These are phyloP conservation scores for Lasiosphaeria miniovina DNA, from an alignment of 495 filamentous ascomycete genomes.

Conservation along the genomic window DNA sequence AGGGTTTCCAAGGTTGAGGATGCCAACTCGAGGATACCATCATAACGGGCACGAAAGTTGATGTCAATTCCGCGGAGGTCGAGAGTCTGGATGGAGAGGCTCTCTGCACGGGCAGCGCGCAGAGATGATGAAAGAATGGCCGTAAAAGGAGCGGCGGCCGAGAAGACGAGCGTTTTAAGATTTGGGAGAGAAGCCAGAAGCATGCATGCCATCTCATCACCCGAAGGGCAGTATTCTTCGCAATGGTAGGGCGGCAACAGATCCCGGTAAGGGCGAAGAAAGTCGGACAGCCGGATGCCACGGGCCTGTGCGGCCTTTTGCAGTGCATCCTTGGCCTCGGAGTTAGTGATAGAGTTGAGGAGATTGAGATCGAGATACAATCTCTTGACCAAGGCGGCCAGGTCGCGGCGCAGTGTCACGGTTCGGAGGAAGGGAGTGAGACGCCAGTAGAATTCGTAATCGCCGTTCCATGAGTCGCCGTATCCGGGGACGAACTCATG, in stretches of 20 bases:
- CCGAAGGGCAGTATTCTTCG: constrained; percentile 6
- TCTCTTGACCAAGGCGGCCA: neutral
- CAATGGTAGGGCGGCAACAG: neutral
- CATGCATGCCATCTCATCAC: constrained; percentile 14
- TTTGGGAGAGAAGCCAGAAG: constrained; percentile 19
- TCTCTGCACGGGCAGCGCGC: constrained; percentile 16
- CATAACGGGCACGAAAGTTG: neutral
- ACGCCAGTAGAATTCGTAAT: constrained; percentile 13
- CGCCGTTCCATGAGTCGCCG: constrained; percentile 6
- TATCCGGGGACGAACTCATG: constrained; percentile 21
- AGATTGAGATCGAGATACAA: neutral
- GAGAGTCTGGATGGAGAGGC: constrained; percentile 17
- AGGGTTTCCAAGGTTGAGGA: constrained; percentile 14
- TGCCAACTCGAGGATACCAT: constrained; percentile 19
- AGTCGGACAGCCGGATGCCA: constrained; percentile 16
- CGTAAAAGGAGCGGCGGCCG: neutral
- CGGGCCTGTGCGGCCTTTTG: constrained; percentile 10
- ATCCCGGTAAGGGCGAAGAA: constrained; percentile 15
- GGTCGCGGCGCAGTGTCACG: neutral
- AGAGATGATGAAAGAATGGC: constrained; percentile 15
- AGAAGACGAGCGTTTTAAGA: constrained; percentile 9
- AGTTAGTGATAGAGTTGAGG: neutral
- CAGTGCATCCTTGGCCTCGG: constrained; percentile 6
- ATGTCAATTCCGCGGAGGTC: constrained; percentile 8
- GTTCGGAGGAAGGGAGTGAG: constrained; percentile 12